A percentile compares a stretch with the other conserved stretches of the same genome.
phyloP scores from a whole-genome alignment of 2,329 filamentous ascomycete genomes.

The Chrysoporthe cubensis region DNA sequence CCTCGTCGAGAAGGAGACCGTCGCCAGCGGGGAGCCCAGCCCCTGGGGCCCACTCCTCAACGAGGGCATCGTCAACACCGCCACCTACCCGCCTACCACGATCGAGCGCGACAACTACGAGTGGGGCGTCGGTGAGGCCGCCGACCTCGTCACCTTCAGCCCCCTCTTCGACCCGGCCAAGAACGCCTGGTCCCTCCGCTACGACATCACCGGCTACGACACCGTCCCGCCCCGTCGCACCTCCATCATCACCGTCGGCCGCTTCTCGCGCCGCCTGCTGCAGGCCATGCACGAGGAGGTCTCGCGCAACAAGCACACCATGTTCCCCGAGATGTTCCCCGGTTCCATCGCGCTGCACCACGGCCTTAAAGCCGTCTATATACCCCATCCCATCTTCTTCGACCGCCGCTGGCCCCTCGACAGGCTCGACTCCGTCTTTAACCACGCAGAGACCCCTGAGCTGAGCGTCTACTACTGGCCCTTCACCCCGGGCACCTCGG shows the following conservation, averaged over 20 bases:
- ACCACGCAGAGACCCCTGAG: slow-evolving; percentile 58
- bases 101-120: slow-evolving; percentile 67
- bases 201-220: slow-evolving; percentile 71
- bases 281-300: slow-evolving; percentile 81
- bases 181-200: slow-evolving; percentile 73
- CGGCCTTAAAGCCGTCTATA: slow-evolving; percentile 77
- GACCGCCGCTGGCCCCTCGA: slow-evolving; percentile 70
- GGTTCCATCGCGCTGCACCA: slow-evolving; percentile 75
- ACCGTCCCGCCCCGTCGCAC: slow-evolving; percentile 69
- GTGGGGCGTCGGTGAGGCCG: slow-evolving; percentile 78
- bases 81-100: slow-evolving; percentile 59
- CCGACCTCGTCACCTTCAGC: slow-evolving; percentile 73
- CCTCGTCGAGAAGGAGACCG: slow-evolving; percentile 58
- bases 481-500: slow-evolving; percentile 52
- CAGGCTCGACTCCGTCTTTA: slow-evolving; percentile 62
- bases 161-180: slow-evolving; percentile 76
- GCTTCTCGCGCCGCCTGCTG: slow-evolving; percentile 73
- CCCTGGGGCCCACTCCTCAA: slow-evolving; percentile 62
- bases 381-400: slow-evolving; percentile 78
- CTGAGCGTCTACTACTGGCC: slow-evolving; percentile 47
- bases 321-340: slow-evolving; percentile 81
- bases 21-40: slow-evolving; percentile 67
- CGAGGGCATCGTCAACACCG: slow-evolving; percentile 64
- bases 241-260: slow-evolving; percentile 78
- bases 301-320: slow-evolving; percentile 69